phyloP scores from a whole-genome alignment of 106 monocot species.

The Dioscorea dumetorum region DNA sequence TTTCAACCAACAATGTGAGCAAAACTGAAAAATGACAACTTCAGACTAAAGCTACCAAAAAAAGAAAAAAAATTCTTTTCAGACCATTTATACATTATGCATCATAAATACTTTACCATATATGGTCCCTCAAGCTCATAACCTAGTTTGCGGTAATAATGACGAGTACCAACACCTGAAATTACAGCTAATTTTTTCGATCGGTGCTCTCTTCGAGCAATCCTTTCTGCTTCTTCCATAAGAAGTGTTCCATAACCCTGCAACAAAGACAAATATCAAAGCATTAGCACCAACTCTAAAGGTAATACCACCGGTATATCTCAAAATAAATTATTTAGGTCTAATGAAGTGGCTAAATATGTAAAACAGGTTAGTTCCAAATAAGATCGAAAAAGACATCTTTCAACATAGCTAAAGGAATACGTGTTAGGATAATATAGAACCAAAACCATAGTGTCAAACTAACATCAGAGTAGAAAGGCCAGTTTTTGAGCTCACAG shows the following conservation, averaged over 20 bases:
- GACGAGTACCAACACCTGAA: slow-evolving; percentile 93
- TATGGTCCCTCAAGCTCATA: slow-evolving; percentile 99
- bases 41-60: no score
- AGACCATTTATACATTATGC: no score
- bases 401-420: not conserved
- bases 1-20: no score
- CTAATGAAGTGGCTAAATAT: not conserved
- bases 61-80: no score
- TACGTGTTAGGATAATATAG: not conserved
- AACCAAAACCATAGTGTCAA: not conserved
- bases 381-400: not conserved
- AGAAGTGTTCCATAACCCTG: slow-evolving; percentile 95
- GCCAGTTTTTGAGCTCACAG: no score
- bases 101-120: slow-evolving; percentile 60
- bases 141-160: slow-evolving; percentile 92
- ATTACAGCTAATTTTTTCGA: slow-evolving; percentile 89
- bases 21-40: no score
- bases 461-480: no score
- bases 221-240: slow-evolving; percentile 98
- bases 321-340: no score
- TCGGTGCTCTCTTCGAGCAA: slow-evolving; percentile 73
- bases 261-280: not conserved
- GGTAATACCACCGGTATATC: no score
- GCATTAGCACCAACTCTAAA: not conserved
- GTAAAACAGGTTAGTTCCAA: not conserved